These are phyloP conservation scores for Malbranchea cinnamomea DNA, from an alignment of 2,329 filamentous ascomycete species.

Conservation along the genomic window DNA sequence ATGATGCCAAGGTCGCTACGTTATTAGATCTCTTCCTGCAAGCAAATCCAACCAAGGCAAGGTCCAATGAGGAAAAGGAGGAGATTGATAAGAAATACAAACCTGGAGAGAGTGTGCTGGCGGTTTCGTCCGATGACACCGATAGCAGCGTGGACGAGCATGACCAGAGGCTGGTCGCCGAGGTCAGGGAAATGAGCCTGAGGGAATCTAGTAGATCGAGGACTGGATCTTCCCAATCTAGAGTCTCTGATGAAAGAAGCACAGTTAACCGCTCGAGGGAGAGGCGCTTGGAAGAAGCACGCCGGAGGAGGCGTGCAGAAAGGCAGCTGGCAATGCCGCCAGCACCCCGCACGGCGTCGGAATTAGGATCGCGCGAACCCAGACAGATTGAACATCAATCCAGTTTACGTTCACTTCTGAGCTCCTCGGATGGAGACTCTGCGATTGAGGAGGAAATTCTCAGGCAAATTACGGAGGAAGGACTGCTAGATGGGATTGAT, in stretches of 20 bases:
- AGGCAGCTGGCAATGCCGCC: constrained; percentile 13
- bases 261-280: constrained; percentile 24
- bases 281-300: constrained; percentile 23
- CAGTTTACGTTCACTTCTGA: constrained; percentile 71
- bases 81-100: constrained; percentile 64
- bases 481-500: constrained; percentile 74
- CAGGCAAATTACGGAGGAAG: constrained; percentile 75
- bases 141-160: constrained; percentile 50
- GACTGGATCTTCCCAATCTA: too few relatives aligned
- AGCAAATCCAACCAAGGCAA: constrained; percentile 61
- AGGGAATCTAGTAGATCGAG: too few relatives aligned
- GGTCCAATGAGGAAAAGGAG: constrained; percentile 55
- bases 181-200: constrained; percentile 60
- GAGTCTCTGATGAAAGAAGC: constrained; percentile 19
- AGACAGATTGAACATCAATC: constrained; percentile 76
- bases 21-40: constrained; percentile 76
- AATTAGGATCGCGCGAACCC: constrained; percentile 13
- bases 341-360: constrained; percentile 9
- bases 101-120: constrained; percentile 63
- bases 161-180: constrained; percentile 54
- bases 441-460: constrained; percentile 76
- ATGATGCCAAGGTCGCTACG: constrained; percentile 81
- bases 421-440: constrained; percentile 60
- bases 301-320: constrained; percentile 16
- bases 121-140: constrained; percentile 16